A percentile compares a stretch with the other conserved stretches of the same genome.
Evolutionary conservation across 768 basidiomycete genomes (phyloP).

Genomic region (Chlorophyllum brunneum): DNA sequence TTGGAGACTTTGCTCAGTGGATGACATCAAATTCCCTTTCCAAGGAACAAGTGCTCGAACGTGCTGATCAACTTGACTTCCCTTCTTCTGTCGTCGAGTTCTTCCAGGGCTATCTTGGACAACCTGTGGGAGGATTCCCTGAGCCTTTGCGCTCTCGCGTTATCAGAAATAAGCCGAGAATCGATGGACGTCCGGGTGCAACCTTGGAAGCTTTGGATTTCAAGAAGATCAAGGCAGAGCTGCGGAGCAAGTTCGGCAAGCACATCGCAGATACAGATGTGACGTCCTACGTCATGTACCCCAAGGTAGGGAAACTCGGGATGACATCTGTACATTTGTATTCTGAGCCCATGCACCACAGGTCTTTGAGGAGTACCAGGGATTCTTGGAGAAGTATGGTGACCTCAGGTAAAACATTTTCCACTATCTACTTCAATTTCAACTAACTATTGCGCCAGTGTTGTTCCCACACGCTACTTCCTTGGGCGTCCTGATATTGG

Average conservation of each 20-base stretch:
- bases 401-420: slow-evolving; percentile 70
- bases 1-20: slow-evolving; percentile 99
- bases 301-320: slow-evolving; percentile 59
- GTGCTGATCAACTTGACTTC: slow-evolving; percentile 92
- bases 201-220: slow-evolving; percentile 88
- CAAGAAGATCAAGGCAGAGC: slow-evolving; percentile 91
- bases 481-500: slow-evolving; percentile 85
- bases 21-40: slow-evolving; percentile 94
- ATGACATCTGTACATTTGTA: neutral
- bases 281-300: slow-evolving; percentile 96
- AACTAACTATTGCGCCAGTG: slow-evolving; percentile 43
- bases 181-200: slow-evolving; percentile 90
- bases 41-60: slow-evolving; percentile 80
- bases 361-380: slow-evolving; percentile 97
- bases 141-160: slow-evolving; percentile 89
- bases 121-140: slow-evolving; percentile 98
- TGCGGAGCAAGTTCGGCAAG: slow-evolving; percentile 92
- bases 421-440: slow-evolving; percentile 8
- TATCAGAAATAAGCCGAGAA: slow-evolving; percentile 91
- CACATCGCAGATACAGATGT: slow-evolving; percentile 94
- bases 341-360: slow-evolving; percentile 22
- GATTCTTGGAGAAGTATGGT: slow-evolving; percentile 93
- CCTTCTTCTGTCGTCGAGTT: slow-evolving; percentile 96
- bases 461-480: slow-evolving; percentile 97
- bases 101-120: slow-evolving; percentile 99